A percentile compares a stretch with the other conserved stretches of the same genome.
These are phyloP conservation scores for Austropuccinia psidii DNA, from an alignment of 1,284 basidiomycete genomes.

Conservation along the genomic window DNA sequence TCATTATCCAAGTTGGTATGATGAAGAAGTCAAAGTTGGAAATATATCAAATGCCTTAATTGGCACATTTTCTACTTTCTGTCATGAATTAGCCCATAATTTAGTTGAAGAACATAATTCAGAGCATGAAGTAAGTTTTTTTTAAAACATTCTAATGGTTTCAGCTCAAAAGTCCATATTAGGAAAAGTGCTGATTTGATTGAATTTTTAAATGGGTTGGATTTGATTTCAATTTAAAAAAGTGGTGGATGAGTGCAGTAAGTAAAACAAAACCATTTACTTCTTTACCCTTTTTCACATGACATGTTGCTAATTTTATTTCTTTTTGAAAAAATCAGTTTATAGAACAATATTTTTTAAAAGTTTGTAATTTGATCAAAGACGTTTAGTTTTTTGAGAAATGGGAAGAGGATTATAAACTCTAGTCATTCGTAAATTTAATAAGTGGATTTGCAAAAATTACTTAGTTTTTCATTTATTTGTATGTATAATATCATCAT, in stretches of 20 bases:
- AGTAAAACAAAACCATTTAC: background rate
- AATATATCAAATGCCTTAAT: constrained; percentile 34
- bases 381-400: too few species aligned
- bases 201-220: background rate
- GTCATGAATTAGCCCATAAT: constrained; percentile 36
- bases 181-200: background rate
- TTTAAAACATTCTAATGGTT: background rate
- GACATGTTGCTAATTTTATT: background rate
- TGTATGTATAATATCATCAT: too few species aligned
- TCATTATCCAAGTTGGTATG: constrained; percentile 21
- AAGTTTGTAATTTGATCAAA: constrained; percentile 7
- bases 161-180: background rate
- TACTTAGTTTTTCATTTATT: too few species aligned
- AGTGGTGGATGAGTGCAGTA: constrained; percentile 38
- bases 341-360: constrained; percentile 37
- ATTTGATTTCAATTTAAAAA: background rate
- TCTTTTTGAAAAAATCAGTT: constrained; percentile 5
- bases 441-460: too few species aligned
- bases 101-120: constrained; percentile 35
- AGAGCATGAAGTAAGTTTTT: constrained; percentile 30
- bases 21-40: constrained; percentile 35
- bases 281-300: background rate
- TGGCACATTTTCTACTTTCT: constrained; percentile 34
- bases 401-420: too few species aligned
- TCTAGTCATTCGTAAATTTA: too few species aligned